Base-by-base conservation (phyloP, 805 yeast species). In the Saccharomycopsis fermentans region DNA sequence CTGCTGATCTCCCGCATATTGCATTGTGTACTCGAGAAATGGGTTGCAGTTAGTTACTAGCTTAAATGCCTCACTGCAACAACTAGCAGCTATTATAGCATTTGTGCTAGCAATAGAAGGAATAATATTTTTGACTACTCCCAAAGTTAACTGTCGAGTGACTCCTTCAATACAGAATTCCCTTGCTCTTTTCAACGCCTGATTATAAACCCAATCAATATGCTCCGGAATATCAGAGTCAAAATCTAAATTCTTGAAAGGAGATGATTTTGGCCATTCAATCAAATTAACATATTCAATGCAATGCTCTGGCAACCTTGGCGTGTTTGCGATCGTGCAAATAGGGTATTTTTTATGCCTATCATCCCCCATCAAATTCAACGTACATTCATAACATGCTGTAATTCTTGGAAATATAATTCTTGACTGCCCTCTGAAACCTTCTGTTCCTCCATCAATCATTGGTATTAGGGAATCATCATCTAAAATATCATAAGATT, bases 381-480 rank as follows among this genome's bases (percentile, higher is more conserved):
- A 73, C 4, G 96, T 87, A 67, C 99, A 92, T 69, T 92, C 98
- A 73, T 89, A 92, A 71, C 99, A 92, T 0, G 97, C 86, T 0
- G 92, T 82, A 34, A 90, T 70, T 0, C 89, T 82, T 0, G 99
- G 98, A 17, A 90, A 71, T 40, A 92, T 90, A 14, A 90, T 86
- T 65, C 96, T 83, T 14, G 90, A 80, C 66, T 92, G 96, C 2
- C 99, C 99, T 63, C 87, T 80, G 67, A 92, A 86, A 0, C 97
- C 97, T 68, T 92, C 98, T 0, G 96, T 87, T 2, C 97, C 99
- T 3, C 97, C 97, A 68, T 92, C 99, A 16, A 94, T 82, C 67
- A 92, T 69, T 0, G 90, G 90, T 52, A 82, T 81, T 19, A 81
- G 69, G 1, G 75, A 70, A 4, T 40, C 48, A 14, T 73, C 76